Percentiles rank a stretch among this genome's conserved stretches.
Conservation (phyloP, 2,329 filamentous ascomycete species). For the Talaromyces albobiverticillius region DNA sequence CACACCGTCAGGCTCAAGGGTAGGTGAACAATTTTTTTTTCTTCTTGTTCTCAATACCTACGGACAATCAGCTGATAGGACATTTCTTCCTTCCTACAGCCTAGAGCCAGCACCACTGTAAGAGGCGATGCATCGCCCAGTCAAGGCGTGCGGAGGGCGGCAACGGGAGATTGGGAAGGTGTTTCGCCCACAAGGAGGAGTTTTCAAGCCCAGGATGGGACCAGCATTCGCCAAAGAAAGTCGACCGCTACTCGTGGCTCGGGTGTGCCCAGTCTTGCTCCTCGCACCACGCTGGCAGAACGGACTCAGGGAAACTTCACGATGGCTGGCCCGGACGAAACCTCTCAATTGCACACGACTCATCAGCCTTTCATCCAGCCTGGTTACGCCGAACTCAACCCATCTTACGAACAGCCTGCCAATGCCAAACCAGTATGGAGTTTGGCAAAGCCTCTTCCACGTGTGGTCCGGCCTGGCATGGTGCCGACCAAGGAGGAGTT, state of each 20-base stretch:
- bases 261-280: slow-evolving; percentile 23
- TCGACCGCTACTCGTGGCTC: slow-evolving; percentile 12
- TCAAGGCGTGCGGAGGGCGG: not conserved
- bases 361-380: slow-evolving; percentile 51
- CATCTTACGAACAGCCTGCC: slow-evolving; percentile 52
- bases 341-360: slow-evolving; percentile 25
- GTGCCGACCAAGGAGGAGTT: slow-evolving; percentile 44
- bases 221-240: slow-evolving; percentile 6
- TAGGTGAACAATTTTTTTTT: not conserved
- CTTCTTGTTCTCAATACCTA: too few species aligned
- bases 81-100: not conserved
- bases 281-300: slow-evolving; percentile 25
- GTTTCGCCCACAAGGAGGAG: not conserved
- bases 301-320: slow-evolving; percentile 30
- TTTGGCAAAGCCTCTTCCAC: slow-evolving; percentile 53
- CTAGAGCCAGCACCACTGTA: not conserved
- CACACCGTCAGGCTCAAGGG: not conserved
- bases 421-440: slow-evolving; percentile 53
- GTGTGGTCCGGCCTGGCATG: slow-evolving; percentile 54
- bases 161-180: not conserved
- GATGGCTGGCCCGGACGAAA: slow-evolving; percentile 31
- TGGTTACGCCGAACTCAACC: slow-evolving; percentile 54
- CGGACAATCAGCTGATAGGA: not conserved
- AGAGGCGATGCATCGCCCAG: not conserved
- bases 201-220: not conserved